Evolutionary conservation across 371 early-diverging fungal species (phyloP).

Genomic region (Mortierella sp.): DNA sequence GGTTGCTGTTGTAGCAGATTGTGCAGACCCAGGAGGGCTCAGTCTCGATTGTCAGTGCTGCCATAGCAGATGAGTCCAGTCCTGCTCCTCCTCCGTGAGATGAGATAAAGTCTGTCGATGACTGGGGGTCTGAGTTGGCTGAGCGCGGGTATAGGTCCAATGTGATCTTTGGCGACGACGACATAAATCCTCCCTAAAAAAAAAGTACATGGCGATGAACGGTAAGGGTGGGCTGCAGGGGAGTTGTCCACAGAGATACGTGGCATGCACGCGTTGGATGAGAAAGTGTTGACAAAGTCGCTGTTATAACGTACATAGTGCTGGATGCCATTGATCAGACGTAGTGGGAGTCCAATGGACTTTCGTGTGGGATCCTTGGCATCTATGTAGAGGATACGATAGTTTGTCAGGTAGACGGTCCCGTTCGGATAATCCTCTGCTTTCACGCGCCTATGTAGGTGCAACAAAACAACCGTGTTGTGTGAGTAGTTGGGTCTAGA

Average conservation of each 20-base stretch:
- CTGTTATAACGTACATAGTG: slow-evolving; percentile 61
- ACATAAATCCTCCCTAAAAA: slow-evolving; percentile 70
- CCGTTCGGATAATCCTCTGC: slow-evolving; percentile 80
- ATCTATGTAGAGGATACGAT: slow-evolving; percentile 86
- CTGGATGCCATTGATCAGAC: slow-evolving; percentile 64
- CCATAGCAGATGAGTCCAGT: slow-evolving; percentile 4
- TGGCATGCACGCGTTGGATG: background rate
- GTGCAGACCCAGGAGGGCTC: slow-evolving; percentile 78
- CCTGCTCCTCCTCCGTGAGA: slow-evolving; percentile 9
- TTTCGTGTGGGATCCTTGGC: slow-evolving; percentile 65
- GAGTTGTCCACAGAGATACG: no score
- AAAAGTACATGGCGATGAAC: no score
- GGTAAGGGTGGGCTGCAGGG: no score
- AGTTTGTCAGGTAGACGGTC: slow-evolving; percentile 80
- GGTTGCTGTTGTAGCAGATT: slow-evolving; percentile 80
- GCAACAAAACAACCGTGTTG: background rate
- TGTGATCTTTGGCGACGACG: slow-evolving; percentile 77
- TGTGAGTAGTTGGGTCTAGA: slow-evolving; percentile 5
- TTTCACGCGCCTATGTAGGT: slow-evolving; percentile 53
- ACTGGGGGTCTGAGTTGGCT: slow-evolving; percentile 14
- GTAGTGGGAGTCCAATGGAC: slow-evolving; percentile 71
- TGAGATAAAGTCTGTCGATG: slow-evolving; percentile 15
- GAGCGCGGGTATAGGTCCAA: slow-evolving; percentile 60
- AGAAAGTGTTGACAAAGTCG: background rate
- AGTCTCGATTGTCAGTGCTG: slow-evolving; percentile 12